phyloP scores from a whole-genome alignment of 2,329 filamentous ascomycete species.

The Penicillium sp. region DNA sequence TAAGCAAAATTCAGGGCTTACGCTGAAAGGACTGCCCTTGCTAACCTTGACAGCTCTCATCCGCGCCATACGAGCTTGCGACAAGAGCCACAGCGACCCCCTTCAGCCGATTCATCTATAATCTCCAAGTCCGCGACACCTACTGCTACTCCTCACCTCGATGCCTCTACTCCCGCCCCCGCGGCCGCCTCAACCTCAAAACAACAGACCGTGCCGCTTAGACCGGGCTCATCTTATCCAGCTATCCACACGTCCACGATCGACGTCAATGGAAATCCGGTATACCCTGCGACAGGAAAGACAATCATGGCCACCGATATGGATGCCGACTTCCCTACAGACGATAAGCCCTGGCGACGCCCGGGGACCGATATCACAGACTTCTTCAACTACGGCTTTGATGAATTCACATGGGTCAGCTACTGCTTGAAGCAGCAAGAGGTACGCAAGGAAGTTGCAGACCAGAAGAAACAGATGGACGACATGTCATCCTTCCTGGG shows the following conservation, averaged over 20 bases:
- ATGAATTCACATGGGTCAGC: constrained; percentile 96
- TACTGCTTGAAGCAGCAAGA: constrained; percentile 88
- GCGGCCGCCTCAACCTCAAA: constrained; percentile 35
- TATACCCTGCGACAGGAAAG: constrained; percentile 73
- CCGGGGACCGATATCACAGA: constrained; percentile 94
- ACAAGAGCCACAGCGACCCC: constrained; percentile 40
- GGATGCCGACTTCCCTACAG: constrained; percentile 70
- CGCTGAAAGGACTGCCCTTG: constrained; percentile 21
- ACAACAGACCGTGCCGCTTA: constrained; percentile 48
- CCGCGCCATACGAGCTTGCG: constrained; percentile 44
- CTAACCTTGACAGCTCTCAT: constrained; percentile 40
- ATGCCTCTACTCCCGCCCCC: constrained; percentile 37
- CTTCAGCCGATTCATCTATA: constrained; percentile 38
- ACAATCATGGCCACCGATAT: constrained; percentile 81
- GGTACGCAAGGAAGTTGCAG: constrained; percentile 74
- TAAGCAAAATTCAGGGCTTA: constrained; percentile 30
- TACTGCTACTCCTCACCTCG: constrained; percentile 36
- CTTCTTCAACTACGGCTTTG: constrained; percentile 99
- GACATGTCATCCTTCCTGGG: constrained; percentile 64
- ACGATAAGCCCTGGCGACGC: constrained; percentile 92
- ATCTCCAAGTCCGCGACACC: constrained; percentile 43
- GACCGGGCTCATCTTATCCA: constrained; percentile 67
- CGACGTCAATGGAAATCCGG: constrained; percentile 80
- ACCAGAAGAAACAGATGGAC: constrained; percentile 73
- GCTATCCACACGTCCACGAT: constrained; percentile 75